phyloP scores from a whole-genome alignment of 2,329 filamentous ascomycete species.

The Trichoderma polysporum region DNA sequence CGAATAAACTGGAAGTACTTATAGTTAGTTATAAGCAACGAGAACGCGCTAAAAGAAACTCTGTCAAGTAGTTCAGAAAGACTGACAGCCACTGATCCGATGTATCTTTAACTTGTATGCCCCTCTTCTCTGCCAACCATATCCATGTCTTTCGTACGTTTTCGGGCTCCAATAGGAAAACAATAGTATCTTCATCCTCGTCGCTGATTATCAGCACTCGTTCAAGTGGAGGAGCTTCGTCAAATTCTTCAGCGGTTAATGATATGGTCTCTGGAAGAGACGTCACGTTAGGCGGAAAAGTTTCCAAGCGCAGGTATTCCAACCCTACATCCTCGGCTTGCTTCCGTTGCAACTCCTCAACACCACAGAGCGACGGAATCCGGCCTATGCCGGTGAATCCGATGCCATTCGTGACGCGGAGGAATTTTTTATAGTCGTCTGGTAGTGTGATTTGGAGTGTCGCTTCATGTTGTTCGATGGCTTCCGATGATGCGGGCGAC shows the following conservation, averaged over 20 bases:
- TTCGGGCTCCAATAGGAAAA: neutral
- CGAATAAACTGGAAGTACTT: neutral
- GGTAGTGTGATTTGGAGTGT: neutral
- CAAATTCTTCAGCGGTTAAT: neutral
- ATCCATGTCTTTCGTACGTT: neutral
- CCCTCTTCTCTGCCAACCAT: neutral
- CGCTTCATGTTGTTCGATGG: neutral
- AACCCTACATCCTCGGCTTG: neutral
- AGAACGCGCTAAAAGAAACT: neutral
- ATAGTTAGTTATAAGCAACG: neutral
- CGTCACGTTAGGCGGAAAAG: neutral
- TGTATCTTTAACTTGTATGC: neutral
- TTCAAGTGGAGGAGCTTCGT: neutral
- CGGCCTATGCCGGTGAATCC: neutral
- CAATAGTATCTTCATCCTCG: neutral
- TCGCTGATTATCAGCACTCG: neutral
- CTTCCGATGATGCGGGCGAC: neutral
- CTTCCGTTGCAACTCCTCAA: neutral
- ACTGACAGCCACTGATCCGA: neutral
- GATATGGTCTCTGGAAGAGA: neutral
- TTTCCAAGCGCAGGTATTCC: neutral
- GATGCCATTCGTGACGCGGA: neutral
- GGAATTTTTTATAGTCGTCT: neutral
- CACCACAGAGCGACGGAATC: neutral
- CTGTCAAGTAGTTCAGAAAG: neutral